Conservation (phyloP, 257 asterid genomes). For the Solanum microdontum region DNA sequence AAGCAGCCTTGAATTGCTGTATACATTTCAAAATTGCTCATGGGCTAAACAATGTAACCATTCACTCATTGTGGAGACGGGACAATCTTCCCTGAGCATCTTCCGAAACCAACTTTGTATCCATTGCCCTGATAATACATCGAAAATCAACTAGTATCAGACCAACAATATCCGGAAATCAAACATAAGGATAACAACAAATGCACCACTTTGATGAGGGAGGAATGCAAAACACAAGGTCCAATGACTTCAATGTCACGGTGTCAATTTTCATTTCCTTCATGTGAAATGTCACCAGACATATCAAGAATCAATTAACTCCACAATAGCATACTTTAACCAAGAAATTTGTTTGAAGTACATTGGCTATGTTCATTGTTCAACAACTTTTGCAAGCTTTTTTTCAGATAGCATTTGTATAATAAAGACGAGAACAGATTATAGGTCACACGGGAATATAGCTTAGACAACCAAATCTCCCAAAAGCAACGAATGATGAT, state of each 20-base stretch:
- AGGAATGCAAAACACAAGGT: background rate
- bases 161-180: background rate
- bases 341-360: background rate
- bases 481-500: background rate
- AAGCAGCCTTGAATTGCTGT: background rate
- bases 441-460: background rate
- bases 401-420: background rate
- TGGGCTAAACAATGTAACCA: background rate
- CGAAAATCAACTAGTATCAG: background rate
- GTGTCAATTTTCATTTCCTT: background rate
- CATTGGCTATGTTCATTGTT: background rate
- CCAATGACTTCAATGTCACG: background rate
- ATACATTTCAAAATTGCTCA: background rate
- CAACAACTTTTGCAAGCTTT: background rate
- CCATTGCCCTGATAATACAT: conserved; percentile 48
- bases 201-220: background rate
- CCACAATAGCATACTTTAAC: background rate
- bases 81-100: conserved; percentile 53
- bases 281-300: background rate
- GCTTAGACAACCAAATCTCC: background rate
- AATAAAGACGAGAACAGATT: background rate
- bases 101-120: conserved; percentile 52
- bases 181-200: background rate
- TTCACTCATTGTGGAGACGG: conserved; percentile 20
- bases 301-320: background rate